These are phyloP conservation scores for Schizosaccharomyces pombe DNA, from an alignment of 805 yeast species.

Conservation along the genomic window ASM294v3 CU329670.1:4798001-4798500, in stretches of 20 bases:
- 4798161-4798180: neutral
- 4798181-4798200: neutral
- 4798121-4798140: neutral
- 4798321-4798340: neutral
- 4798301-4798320: neutral
- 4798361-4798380: neutral
- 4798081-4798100: neutral
- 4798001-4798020: neutral
- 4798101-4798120: neutral
- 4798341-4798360: neutral
- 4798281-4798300: neutral
- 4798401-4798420: neutral
- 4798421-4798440: neutral
- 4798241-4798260: neutral
- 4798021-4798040: neutral
- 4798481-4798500: neutral
- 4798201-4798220: neutral
- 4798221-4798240: neutral
- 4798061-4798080: neutral
- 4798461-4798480: neutral
- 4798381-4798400: neutral
- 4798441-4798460: neutral
- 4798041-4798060: constrained; percentile 1
- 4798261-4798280: neutral
- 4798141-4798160: neutral